A percentile compares a stretch with the other conserved stretches of the same genome.
These are phyloP conservation scores for Boletus vermiculosoides DNA, from an alignment of 768 basidiomycete species.

Conservation along the genomic window DNA sequence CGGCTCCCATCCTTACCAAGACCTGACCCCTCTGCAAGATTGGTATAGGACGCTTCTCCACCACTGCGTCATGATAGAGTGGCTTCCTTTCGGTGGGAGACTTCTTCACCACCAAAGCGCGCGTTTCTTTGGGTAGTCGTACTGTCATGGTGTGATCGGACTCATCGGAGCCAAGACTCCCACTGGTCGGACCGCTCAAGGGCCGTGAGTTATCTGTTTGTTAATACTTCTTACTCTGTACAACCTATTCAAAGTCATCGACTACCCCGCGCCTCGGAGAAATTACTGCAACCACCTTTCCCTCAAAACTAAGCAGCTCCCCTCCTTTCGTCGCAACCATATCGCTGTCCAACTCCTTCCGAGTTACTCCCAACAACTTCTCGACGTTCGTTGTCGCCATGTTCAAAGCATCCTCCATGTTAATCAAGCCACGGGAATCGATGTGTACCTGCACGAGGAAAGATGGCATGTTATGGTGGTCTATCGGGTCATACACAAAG, in stretches of 20 bases:
- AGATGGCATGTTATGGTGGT: background rate
- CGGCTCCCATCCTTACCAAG: conserved; percentile 66
- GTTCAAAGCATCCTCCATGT: conserved; percentile 37
- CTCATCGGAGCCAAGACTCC: background rate
- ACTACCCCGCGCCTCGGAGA: conserved; percentile 36
- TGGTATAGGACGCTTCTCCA: conserved; percentile 52
- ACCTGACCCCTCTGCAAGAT: conserved; percentile 54
- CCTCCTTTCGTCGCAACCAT: conserved; percentile 43
- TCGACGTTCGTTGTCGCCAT: conserved; percentile 45
- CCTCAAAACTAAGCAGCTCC: conserved; percentile 41
- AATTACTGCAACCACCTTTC: conserved; percentile 44
- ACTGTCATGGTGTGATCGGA: background rate
- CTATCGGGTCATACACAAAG: conserved; percentile 18
- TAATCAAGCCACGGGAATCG: conserved; percentile 41
- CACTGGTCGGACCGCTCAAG: background rate
- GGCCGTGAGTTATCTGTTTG: background rate
- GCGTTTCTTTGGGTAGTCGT: conserved; percentile 43
- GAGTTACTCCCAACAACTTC: conserved; percentile 38
- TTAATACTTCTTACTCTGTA: background rate
- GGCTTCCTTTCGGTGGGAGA: conserved; percentile 40
- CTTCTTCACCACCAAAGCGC: conserved; percentile 48
- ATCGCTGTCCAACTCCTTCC: conserved; percentile 27
- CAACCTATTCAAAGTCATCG: conserved; percentile 35
- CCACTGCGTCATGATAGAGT: conserved; percentile 53
- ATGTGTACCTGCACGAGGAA: conserved; percentile 29